Percentiles rank a stretch among this genome's conserved stretches.
Evolutionary conservation across 768 basidiomycete species (phyloP).

Genomic region (Amanita thiersii): DNA sequence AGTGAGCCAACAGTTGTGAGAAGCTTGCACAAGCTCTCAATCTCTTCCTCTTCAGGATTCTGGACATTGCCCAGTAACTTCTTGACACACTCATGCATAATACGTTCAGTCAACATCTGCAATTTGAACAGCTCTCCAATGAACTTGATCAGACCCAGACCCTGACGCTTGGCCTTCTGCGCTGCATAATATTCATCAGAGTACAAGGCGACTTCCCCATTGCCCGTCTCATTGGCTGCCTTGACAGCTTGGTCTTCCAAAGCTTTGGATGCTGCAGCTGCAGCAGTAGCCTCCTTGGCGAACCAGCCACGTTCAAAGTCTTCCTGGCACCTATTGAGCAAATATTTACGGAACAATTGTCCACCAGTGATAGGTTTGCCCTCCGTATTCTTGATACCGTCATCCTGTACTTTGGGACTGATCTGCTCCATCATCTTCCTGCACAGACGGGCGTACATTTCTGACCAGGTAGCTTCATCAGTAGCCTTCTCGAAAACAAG

Average conservation of each 20-base stretch:
- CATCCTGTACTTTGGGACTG: slow-evolving; percentile 81
- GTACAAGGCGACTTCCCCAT: slow-evolving; percentile 70
- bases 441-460: slow-evolving; percentile 96
- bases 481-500: slow-evolving; percentile 97
- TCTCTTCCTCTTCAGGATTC: slow-evolving; percentile 95
- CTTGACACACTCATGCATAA: slow-evolving; percentile 98
- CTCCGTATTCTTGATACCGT: slow-evolving; percentile 71
- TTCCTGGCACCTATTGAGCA: slow-evolving; percentile 93
- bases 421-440: slow-evolving; percentile 95
- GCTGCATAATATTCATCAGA: slow-evolving; percentile 96
- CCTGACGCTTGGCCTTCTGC: slow-evolving; percentile 95
- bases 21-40: slow-evolving; percentile 92
- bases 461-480: slow-evolving; percentile 91
- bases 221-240: slow-evolving; percentile 55
- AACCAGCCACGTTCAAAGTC: slow-evolving; percentile 97
- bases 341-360: slow-evolving; percentile 92
- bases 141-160: slow-evolving; percentile 95
- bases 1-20: slow-evolving; percentile 80
- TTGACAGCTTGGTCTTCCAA: slow-evolving; percentile 77
- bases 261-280: slow-evolving; percentile 79
- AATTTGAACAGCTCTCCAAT: slow-evolving; percentile 98
- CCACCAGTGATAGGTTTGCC: slow-evolving; percentile 91
- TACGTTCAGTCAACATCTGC: slow-evolving; percentile 96
- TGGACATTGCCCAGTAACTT: slow-evolving; percentile 90
- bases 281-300: slow-evolving; percentile 78